Conservation (phyloP, 2,329 filamentous ascomycete genomes). For the Camillea tinctor region DNA sequence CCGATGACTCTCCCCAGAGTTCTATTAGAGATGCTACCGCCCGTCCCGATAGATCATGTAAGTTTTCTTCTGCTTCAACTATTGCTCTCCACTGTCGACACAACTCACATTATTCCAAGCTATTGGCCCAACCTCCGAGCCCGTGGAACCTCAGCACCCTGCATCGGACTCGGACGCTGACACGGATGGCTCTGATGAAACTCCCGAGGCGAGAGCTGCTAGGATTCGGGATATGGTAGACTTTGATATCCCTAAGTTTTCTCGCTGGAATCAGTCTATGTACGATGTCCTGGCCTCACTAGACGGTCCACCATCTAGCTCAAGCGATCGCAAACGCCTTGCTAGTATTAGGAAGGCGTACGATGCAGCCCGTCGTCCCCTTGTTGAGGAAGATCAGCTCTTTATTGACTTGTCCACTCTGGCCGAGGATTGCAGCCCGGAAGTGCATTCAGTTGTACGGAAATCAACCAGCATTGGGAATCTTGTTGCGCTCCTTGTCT, state of each 20-base stretch:
- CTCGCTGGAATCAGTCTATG: conserved; percentile 22
- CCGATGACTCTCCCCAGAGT: conserved; percentile 16
- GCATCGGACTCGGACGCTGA: conserved; percentile 1
- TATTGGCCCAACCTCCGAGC: conserved; percentile 1
- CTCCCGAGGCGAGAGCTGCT: conserved; percentile 18
- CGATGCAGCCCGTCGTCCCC: conserved; percentile 17
- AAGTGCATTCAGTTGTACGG: conserved; percentile 9
- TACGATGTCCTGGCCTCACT: conserved; percentile 16
- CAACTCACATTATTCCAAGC: conserved; percentile 11
- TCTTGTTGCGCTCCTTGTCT: conserved; percentile 24
- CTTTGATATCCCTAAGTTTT: conserved; percentile 28
- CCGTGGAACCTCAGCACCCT: not conserved
- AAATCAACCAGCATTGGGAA: conserved; percentile 23
- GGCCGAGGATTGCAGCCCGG: conserved; percentile 14
- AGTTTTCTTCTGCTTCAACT: not conserved
- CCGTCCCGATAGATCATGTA: conserved; percentile 12
- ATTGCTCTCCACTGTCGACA: not conserved
- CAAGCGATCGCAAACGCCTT: conserved; percentile 14
- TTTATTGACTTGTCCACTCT: conserved; percentile 19
- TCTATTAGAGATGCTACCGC: conserved; percentile 10
- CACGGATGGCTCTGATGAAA: conserved; percentile 13
- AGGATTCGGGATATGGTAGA: conserved; percentile 26
- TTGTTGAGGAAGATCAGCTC: conserved; percentile 10
- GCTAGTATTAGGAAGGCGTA: conserved; percentile 12
- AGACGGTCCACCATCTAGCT: conserved; percentile 9